Evolutionary conservation across 1,139 yeast species (phyloP), one percentile per base, ranked within the genome.

Genomic region (Candida sp.): DNA sequence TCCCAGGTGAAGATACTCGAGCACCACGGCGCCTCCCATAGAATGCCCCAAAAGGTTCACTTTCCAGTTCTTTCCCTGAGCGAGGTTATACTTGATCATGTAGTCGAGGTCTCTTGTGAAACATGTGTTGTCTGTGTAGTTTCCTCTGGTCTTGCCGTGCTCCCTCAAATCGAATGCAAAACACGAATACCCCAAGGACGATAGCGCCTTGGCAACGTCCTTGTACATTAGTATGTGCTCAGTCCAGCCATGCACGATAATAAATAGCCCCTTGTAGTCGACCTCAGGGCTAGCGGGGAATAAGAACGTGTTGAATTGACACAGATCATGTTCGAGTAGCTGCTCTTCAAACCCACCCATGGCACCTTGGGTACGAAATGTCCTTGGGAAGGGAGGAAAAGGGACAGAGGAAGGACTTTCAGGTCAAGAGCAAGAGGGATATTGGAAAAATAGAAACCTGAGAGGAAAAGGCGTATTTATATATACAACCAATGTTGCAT

Each of bases 241-340:
- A 43, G 65, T 56, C 66, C 66, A 65, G 3, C 68, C 69, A 50
- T 65, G 69, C 5, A 63, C 44, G 7, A 65, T 50, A 7, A 65
- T 41, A 3, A 63, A 42, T 43, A 52, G 57, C 3, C 68, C 68
- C 42, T 35, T 41, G 34, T 12, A 43, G 8, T 22, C 27, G 9
- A 34, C 42, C 3, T 51, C 42, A 0, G 47, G 28, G 2, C 28
- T 22, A 1, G 58, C 54, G 1, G 54, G 54, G 33, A 56, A 49
- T 11, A 52, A 47, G 26, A 58, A 51, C 11, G 63, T 55, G 37
- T 60, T 51, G 46, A 63, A 63, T 6, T 49, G 37, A 33, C 63
- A 57, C 17, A 51, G 49, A 28, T 56, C 61, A 44, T 54, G 55
- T 2, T 12, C 28, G 1, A 62, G 33, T 5, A 11, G 7, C 7